Evolutionary conservation across 345 rosid species (phyloP), one percentile per base, ranked within the genome.

Genomic region (Noccaea caerulescens): DNA sequence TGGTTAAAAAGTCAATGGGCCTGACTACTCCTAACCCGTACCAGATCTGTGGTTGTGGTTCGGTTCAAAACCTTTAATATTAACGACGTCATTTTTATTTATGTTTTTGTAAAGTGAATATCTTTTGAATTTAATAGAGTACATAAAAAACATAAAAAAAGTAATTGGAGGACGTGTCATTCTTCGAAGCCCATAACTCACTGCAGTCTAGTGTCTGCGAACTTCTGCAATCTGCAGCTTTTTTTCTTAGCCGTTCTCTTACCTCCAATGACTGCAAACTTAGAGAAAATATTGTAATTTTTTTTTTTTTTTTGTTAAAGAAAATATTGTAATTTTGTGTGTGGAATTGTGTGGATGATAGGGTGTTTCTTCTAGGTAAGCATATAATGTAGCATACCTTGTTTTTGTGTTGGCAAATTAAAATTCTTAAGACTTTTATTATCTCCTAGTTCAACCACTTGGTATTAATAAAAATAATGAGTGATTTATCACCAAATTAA

Each of bases 151-250:
- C 2, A 36, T 2, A 43, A 4, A 30, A n/a, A 32, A 12, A 72
- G 50, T 73, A 18, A 66, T 58, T 73, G 46, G 77, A 58, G 37
- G 61, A 73, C 72, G 77, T 73, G 77, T 73, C 77, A 66, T 66
- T 73, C 68, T 42, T 41, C 41, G 58, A 30, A 49, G 42, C 66
- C 60, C 72, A 58, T 66, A 51, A 39, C 27, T 58, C 33, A 73
- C 66, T 73, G 72, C 11, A 56, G 39, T 66, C 63, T 57, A 58
- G 14, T 56, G 34, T 57, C 64, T 44, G 46, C 33, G 12, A 16
- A 16, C 25, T 68, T 68, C 43, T 67, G 62, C 50, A 54, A 14
- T 41, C 4, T 55, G 33, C 72, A 39, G 71, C 42, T 72, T 34
- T 33, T 10, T 13, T 25, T 25, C 30, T 10, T 30, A n/a, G 11